Base-by-base conservation (phyloP, 495 filamentous ascomycete species). In the Astrothelium subdiscretum region DNA sequence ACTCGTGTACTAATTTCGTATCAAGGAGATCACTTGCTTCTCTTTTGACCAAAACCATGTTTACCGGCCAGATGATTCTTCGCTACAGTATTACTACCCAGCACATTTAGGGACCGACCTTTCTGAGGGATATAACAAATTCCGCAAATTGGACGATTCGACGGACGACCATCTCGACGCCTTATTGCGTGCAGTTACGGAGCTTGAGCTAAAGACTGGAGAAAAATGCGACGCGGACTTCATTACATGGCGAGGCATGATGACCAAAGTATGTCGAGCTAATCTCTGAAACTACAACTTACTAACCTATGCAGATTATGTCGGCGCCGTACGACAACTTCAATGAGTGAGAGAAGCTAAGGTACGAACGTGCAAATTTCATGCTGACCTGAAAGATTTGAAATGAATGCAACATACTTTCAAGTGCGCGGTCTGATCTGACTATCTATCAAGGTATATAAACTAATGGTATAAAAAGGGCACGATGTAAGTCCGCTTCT, bases 221-320 rank as follows among this genome's bases (percentile, higher is more conserved):
- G 81, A 83, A 68, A 84, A 77, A 69, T 85, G 85, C 35, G 83
- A 89, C 48, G 85, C 86, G 10, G 87, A 96, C 63, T 71, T 99
- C 51, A 81, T 97, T 54, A 97, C 92, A 0, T 99, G 92, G 92
- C 78, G 94, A 68, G 94, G 94, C 24, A 97, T 99, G 90, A 90
- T 99, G 88, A 97, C 94, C 61, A 99, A 97, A 81, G 89, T 89
- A 67, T 42, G 74, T 51, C 26, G n/a, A 5, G 24, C 52, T 42
- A 24, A 22, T 11, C 10, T 24, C 24, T 54, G 13, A 42, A 12
- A 15, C 2, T 29, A 32, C 13, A 15, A 35, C 13, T 12, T 24
- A 61, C 31, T 57, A 29, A n/a, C 18, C 42, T 42, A 13, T 51
- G 24, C 31, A 95, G 90, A 91, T 98, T 62, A 83, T 97, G 83